Evolutionary conservation across 2,329 filamentous ascomycete species (phyloP).

Genomic region (Xylaria sp.): DNA sequence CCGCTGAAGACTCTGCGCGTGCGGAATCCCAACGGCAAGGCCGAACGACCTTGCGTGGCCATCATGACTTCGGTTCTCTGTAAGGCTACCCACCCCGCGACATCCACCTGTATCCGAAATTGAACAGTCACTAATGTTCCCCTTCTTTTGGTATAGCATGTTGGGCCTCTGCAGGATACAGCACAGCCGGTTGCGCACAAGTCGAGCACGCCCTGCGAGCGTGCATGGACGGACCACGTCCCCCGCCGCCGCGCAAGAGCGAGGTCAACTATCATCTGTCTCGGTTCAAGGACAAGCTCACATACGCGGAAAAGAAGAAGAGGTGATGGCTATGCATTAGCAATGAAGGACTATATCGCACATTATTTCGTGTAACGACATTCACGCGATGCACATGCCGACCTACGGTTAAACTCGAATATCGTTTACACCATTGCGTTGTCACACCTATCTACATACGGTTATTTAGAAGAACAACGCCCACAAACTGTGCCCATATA

Average conservation of each 20-base stretch:
- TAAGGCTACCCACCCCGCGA: conserved; percentile 46
- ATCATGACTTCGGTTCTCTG: conserved; percentile 69
- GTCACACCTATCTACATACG: not conserved
- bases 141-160: conserved; percentile 67
- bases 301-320: conserved; percentile 63
- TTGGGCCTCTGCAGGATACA: conserved; percentile 84
- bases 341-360: not conserved
- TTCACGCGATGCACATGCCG: not conserved
- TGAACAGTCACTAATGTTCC: conserved; percentile 22
- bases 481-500: not conserved
- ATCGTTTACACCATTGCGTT: not conserved
- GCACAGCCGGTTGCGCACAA: conserved; percentile 66
- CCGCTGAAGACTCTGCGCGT: conserved; percentile 67
- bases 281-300: conserved; percentile 79
- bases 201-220: conserved; percentile 70
- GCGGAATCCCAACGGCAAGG: conserved; percentile 61
- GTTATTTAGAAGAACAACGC: not conserved
- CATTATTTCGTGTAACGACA: not conserved
- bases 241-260: conserved; percentile 69
- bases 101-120: not conserved
- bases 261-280: conserved; percentile 92
- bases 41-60: conserved; percentile 64
- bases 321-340: conserved; percentile 34
- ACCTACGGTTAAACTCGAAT: not conserved
- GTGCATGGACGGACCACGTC: conserved; percentile 83